These are phyloP conservation scores for Talaromyces rugulosus DNA, from an alignment of 2,329 filamentous ascomycete species.

Conservation along the genomic window DNA sequence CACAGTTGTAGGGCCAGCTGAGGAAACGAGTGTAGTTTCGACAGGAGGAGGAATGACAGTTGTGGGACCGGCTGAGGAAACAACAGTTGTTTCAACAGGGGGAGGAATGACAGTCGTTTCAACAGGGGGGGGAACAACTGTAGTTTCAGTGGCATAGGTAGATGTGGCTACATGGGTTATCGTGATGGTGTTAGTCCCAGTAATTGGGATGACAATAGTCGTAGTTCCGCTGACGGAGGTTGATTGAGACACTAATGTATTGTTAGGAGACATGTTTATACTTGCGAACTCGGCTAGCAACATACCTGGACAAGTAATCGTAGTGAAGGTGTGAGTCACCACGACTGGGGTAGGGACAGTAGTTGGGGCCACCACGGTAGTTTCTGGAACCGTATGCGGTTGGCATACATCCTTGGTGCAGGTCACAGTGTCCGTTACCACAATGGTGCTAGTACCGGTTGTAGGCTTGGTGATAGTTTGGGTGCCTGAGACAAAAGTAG, in stretches of 20 bases:
- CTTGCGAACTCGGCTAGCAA: neutral
- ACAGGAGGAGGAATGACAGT: neutral
- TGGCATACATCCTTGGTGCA: conserved; percentile 10
- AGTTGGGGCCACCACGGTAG: conserved; percentile 5
- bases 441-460: conserved; percentile 9
- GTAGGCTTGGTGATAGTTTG: conserved; percentile 6
- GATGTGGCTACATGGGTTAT: conserved; percentile 11
- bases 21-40: neutral
- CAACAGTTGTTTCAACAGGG: neutral
- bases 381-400: conserved; percentile 3
- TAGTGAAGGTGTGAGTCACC: conserved; percentile 8
- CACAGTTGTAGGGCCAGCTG: neutral
- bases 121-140: conserved; percentile 1
- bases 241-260: conserved; percentile 2
- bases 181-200: conserved; percentile 12
- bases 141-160: neutral
- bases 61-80: neutral
- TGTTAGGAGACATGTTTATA: neutral
- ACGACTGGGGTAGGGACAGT: conserved; percentile 4
- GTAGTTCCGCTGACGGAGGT: conserved; percentile 11
- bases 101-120: neutral
- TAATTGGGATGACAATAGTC: conserved; percentile 10
- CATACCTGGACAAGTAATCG: conserved; percentile 13
- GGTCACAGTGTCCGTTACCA: conserved; percentile 11
- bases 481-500: conserved; percentile 9